Evolutionary conservation across 1,284 basidiomycete genomes (phyloP), one percentile per base, ranked within the genome.

Genomic region (Ganoderma sinense): DNA sequence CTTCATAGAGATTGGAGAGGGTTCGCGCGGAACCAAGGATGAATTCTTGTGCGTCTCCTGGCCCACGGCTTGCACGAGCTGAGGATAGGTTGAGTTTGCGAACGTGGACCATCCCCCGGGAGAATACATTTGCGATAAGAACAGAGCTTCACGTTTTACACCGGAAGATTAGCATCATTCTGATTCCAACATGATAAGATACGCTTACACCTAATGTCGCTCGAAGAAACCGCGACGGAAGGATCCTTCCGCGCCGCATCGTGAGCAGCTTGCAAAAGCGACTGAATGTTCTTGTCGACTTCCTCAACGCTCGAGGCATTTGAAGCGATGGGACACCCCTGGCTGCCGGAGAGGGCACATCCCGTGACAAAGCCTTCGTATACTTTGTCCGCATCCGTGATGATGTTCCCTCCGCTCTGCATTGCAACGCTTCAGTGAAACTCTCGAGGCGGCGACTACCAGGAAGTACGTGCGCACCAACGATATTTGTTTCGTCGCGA

Each of bases 351-450:
- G 65, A 74, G 71, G 4, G 71, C 71, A 55, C 73, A 74, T 33
- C 73, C 71, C 2, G 68, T 69, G 18, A 69, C 39, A 43, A 74
- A 69, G 16, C 18, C 73, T 2, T 69, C 65, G 68, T 70, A 74
- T 1, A 67, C 61, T 33, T 31, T 55, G 20, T 66, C 65, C 11
- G 48, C 43, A 36, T 60, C 58, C 20, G 36, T 33, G 29, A 66
- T 45, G 29, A 48, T 31, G 7, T 66, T 45, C 13, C 41, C 58
- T 20, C 31, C 59, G 23, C 41, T 43, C 65, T 66, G 48, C 7
- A 20, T 33, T 7, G 6, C 16, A 33, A 20, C 29, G 1, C 29
- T 2, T 56, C 4, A 56, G 33, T 1, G 16, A 31, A 4, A 7
- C 20, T 29, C 16, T 26, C 29, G 10, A 29, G 31, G 39, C 20